Conservation (phyloP, 73 alveolate genomes). For the Symbiodinium pilosum region DNA sequence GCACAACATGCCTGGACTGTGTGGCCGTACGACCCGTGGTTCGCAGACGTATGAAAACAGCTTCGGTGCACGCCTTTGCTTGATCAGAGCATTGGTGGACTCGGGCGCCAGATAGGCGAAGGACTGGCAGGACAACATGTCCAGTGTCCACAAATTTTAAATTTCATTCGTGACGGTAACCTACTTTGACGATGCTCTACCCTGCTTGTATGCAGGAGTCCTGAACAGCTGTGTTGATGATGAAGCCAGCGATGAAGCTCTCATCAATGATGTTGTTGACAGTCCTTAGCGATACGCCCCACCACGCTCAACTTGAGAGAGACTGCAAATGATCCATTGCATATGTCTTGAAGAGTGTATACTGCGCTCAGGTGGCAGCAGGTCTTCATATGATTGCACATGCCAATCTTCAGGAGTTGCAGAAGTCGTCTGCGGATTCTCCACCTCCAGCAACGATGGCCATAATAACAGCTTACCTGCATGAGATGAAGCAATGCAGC, state of each 20-base stretch:
- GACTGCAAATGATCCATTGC: not conserved
- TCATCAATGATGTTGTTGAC: constrained; percentile 86
- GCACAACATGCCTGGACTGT: no score
- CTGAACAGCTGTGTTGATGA: constrained; percentile 88
- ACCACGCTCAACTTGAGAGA: not conserved
- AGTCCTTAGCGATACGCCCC: constrained; percentile 63
- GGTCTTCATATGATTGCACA: constrained; percentile 48
- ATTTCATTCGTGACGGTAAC: not conserved
- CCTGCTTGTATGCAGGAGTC: no score
- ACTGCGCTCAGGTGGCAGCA: constrained; percentile 13
- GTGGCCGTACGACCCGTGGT: no score
- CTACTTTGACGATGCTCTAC: no score
- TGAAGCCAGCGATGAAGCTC: constrained; percentile 72
- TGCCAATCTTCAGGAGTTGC: constrained; percentile 86
- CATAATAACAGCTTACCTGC: no score
- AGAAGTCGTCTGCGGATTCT: constrained; percentile 74
- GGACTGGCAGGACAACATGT: constrained; percentile 24
- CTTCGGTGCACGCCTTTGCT: no score
- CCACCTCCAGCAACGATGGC: not conserved
- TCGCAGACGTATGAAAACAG: no score
- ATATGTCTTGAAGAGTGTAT: no score
- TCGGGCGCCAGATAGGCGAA: constrained; percentile 81
- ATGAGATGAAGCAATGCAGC: not conserved
- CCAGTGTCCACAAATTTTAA: no score
- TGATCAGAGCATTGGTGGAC: constrained; percentile 79